Evolutionary conservation across 2,329 filamentous ascomycete species (phyloP).

Genomic region (Zymoseptoria passerinii): DNA sequence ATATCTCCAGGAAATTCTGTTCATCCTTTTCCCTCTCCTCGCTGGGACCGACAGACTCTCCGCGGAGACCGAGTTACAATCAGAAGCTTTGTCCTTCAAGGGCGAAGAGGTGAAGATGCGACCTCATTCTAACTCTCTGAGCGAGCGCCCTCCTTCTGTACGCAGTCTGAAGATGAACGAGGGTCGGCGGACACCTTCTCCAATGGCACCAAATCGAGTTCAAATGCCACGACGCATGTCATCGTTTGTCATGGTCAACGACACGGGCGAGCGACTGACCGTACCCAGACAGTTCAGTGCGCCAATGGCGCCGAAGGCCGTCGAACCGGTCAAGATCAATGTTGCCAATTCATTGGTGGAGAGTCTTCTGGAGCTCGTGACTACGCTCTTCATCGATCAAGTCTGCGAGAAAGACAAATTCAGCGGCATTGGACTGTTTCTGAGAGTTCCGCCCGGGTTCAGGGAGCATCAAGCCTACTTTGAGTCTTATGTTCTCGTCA

Average conservation of each 20-base stretch:
- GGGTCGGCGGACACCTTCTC: constrained; percentile 35
- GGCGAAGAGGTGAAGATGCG: constrained; percentile 77
- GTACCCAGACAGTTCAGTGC: constrained; percentile 57
- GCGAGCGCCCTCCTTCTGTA: constrained; percentile 56
- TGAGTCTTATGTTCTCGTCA: constrained; percentile 76
- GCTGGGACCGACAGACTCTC: constrained; percentile 78
- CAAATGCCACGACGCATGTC: constrained; percentile 69
- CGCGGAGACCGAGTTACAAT: constrained; percentile 79
- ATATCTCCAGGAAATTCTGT: constrained; percentile 71
- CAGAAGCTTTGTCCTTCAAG: constrained; percentile 73
- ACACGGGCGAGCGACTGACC: constrained; percentile 52
- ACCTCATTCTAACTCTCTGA: constrained; percentile 56
- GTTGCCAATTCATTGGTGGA: constrained; percentile 66
- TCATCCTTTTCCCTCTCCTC: constrained; percentile 76
- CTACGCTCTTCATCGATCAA: constrained; percentile 78
- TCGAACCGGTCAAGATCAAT: constrained; percentile 40
- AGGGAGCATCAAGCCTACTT: constrained; percentile 94
- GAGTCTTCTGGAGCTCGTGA: constrained; percentile 65
- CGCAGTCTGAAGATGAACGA: constrained; percentile 52
- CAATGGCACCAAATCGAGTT: constrained; percentile 36
- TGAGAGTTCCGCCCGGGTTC: constrained; percentile 85
- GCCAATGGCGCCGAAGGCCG: constrained; percentile 50
- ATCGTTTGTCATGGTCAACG: constrained; percentile 81
- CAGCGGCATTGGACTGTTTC: constrained; percentile 71
- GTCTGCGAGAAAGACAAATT: constrained; percentile 84